Evolutionary conservation across 345 rosid species (phyloP).

Genomic region (Acer yangbiense): DNA sequence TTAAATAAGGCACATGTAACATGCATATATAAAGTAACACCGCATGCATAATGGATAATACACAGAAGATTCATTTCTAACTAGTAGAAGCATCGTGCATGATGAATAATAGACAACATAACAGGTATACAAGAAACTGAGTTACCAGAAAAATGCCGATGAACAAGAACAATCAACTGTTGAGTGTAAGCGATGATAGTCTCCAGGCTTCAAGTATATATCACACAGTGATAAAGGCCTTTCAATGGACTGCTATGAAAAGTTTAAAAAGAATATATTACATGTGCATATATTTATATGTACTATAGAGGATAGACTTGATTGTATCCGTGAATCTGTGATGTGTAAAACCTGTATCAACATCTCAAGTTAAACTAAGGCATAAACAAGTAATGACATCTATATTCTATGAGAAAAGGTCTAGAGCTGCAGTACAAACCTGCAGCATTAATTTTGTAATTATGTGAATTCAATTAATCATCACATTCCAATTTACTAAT

Average conservation of each 20-base stretch:
- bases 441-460: not conserved
- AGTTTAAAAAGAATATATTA: not conserved
- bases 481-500: not conserved
- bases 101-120: not conserved
- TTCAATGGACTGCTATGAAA: constrained; percentile 66
- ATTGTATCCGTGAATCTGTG: not conserved
- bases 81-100: not conserved
- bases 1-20: not conserved
- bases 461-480: not conserved
- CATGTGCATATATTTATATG: not conserved
- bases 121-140: constrained; percentile 12
- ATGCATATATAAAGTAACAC: not conserved
- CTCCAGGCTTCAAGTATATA: constrained; percentile 90
- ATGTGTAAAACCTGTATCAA: not conserved
- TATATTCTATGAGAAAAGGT: not conserved
- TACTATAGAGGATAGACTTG: not conserved
- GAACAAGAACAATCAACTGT: constrained; percentile 82
- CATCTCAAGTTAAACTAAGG: not conserved
- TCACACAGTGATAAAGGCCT: constrained; percentile 92
- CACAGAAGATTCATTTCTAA: not conserved
- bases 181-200: constrained; percentile 92
- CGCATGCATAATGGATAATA: not conserved
- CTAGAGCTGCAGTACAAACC: not conserved
- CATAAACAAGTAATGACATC: not conserved
- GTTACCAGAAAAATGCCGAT: constrained; percentile 91